Evolutionary conservation across 441 rosid species (phyloP), one percentile per base, ranked within the genome.

Genomic region (Euphorbia schlechtendalii): DNA sequence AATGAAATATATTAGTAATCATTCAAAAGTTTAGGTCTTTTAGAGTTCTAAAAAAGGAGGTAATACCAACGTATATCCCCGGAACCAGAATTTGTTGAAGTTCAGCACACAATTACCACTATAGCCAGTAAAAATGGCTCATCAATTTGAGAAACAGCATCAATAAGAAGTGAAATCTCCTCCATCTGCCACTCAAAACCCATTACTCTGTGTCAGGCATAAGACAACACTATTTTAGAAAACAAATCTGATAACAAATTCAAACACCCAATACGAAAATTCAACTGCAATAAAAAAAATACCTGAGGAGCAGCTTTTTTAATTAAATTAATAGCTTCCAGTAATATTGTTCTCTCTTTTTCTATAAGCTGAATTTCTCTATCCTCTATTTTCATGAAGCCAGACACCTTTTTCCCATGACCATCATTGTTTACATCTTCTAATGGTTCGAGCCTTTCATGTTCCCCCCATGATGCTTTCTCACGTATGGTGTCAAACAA

Each of bases 61-160:
- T 30, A 56, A 63, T 73, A 80, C 69, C 56, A 71, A 76, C 75
- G 84, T 71, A 94, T 80, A 85, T 85, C 80, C 96, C 85, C 78
- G 90, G 93, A 86, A 88, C 93, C 96, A 90, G 89, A 94, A 84
- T 86, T 88, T 82, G 89, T 84, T 74, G 99, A 81, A 86, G 89
- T 86, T 94, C 93, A 89, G 96, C 93, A 84, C 96, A 81, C 92
- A 84, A 87, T 90, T 94, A 94, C 97, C 96, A 89, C 97, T 87
- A 94, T 90, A 71, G 82, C 97, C 93, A 89, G 87, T 46, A 87
- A 82, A 86, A 90, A 87, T 38, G 99, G 97, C 84, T 89, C 96
- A 80, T 94, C 94, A 70, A 94, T 83, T 80, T 83, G 92, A 77
- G 97, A 81, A 73, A 82, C 83, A 25, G 96, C 96, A 79, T 89